A percentile compares a stretch with the other conserved stretches of the same genome.
phyloP scores from a whole-genome alignment of 148 eudicot genomes.

The Rhododendron mucronatum region DNA sequence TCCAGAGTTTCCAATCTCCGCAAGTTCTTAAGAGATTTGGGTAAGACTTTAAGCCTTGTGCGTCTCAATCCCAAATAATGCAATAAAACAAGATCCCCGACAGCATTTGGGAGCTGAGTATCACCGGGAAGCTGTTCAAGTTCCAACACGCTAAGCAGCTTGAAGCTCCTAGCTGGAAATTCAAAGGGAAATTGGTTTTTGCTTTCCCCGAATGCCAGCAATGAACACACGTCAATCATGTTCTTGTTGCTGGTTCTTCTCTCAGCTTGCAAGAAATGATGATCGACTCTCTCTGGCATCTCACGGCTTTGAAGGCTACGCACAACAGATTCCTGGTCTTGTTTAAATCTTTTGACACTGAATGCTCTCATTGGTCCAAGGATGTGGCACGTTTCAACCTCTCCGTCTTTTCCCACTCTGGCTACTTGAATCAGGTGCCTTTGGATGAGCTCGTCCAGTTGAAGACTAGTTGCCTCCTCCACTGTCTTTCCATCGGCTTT shows the following conservation, averaged over 20 bases:
- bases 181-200: no score
- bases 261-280: no score
- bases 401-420: no score
- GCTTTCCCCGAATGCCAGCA: not conserved
- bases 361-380: no score
- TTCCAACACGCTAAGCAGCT: not conserved
- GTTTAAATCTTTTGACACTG: no score
- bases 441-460: no score
- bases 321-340: no score
- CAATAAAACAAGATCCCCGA: not conserved
- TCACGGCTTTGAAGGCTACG: fast-evolving
- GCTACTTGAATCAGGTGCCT: no score
- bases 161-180: not conserved
- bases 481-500: no score
- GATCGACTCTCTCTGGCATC: no score
- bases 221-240: not conserved
- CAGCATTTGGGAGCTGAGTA: not conserved
- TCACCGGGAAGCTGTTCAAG: not conserved
- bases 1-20: constrained; percentile 4
- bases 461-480: no score
- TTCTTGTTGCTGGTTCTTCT: not conserved
- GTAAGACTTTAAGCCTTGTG: not conserved
- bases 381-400: no score
- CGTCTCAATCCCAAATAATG: constrained; percentile 4
- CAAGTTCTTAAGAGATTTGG: not conserved